Evolutionary conservation across 768 basidiomycete species (phyloP), one percentile per base, ranked within the genome.

Genomic region (Hericium rajendrae): DNA sequence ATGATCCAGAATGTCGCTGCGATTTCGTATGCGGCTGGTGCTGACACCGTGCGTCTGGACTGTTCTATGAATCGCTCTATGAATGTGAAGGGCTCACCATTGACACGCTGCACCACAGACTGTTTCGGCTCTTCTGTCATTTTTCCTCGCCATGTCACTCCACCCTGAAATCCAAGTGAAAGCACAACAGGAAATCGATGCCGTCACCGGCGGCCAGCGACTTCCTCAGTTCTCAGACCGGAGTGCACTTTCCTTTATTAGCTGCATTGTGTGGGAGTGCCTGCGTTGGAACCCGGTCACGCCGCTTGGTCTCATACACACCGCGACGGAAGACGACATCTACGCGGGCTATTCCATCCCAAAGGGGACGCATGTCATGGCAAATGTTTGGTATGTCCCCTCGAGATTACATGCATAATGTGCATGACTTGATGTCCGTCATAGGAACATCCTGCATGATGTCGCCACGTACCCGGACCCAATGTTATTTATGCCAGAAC

Each of bases 141-240:
- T 83, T 63, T 59, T 80, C 24, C 73, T 82, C 11, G 77, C 80
- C 4, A 81, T 83, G 79, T 69, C 78, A 49, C 70, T 77, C 32
- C 65, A 81, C 64, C 82, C 83, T 16, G 69, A 76, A 3, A 74
- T 79, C 16, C 74, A 78, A 53, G 68, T 66, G 59, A 76, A 73
- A 64, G 74, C 72, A 9, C 83, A 83, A 60, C 68, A 69, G 48
- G 79, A 84, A 65, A 68, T 84, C 41, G 81, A 84, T 65, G 61
- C 59, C 50, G 73, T 78, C 6, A 67, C 77, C 58, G 77, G 77
- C 48, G 58, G 61, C 53, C 66, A 72, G 51, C 74, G 79, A 50
- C 70, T 84, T 32, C 83, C 81, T 10, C 66, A 64, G 4, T 73
- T 77, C 54, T 61, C 64, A 12, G 77, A 69, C 54, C 62, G 78